Evolutionary conservation across 352 stramenopile species (phyloP), one percentile per base, ranked within the genome.

Genomic region (Blastocystis sp.): DNA sequence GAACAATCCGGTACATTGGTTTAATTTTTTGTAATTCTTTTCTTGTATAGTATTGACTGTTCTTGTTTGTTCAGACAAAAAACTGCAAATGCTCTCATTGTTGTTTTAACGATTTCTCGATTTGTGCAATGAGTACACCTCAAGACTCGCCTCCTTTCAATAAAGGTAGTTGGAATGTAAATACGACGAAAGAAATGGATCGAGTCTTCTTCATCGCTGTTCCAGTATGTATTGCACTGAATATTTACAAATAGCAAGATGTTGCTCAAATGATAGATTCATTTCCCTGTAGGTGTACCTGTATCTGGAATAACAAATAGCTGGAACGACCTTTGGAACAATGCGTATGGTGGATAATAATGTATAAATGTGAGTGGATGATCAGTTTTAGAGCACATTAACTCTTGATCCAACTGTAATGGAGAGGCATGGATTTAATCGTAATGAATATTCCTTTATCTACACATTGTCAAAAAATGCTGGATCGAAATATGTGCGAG

Each of bases 361-460:
- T 29, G 42, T 56, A 37, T 2, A 12, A 56, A 66, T 29, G 12
- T 12, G 1, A 39, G 11, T 12, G 12, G 42, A 37, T 32, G n/a
- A 14, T 78, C 35, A 7, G 42, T 32, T 27, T n/a, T 78, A 78
- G 66, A 46, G 27, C 43, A 59, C 39, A n/a, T 12, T 78, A 12
- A 78, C 42, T 27, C 35, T 78, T 6, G 42, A 78, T 21, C 37
- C 16, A 39, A 14, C 21, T 24, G 16, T 59, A 58, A 78, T 78
- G 66, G 42, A 78, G 12, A 56, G 29, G 7, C 24, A 58, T 29
- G 39, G 46, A 29, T 58, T 56, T 21, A 35, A 78, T 35, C 24
- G 27, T 56, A n/a, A 39, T 24, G 35, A 78, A 49, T 78, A 78
- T 78, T 78, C 66, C 11, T 78, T 39, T 39, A 78, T 78, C 21